phyloP scores from a whole-genome alignment of 805 yeast species.

The Candida pseudoglaebosa region DNA sequence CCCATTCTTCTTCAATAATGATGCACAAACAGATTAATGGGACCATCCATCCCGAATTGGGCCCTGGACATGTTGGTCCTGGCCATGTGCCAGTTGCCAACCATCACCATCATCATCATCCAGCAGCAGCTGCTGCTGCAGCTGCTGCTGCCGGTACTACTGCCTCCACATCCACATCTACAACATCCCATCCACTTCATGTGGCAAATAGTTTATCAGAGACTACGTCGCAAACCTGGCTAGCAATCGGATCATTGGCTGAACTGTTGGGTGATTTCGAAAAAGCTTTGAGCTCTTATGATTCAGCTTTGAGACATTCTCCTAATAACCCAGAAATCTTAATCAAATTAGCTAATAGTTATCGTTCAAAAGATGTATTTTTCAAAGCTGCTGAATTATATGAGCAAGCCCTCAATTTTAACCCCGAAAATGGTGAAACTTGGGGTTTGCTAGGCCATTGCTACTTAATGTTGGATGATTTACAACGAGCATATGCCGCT shows the following conservation, averaged over 20 bases:
- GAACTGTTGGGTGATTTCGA: conserved; percentile 86
- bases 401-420: conserved; percentile 76
- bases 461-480: conserved; percentile 92
- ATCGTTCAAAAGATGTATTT: conserved; percentile 84
- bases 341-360: conserved; percentile 81
- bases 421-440: conserved; percentile 89
- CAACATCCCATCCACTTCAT: conserved; percentile 7
- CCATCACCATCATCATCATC: conserved; percentile 1
- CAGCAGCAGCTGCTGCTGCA: conserved; percentile 2
- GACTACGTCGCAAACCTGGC: conserved; percentile 81
- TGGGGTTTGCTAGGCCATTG: conserved; percentile 98
- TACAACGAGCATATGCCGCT: conserved; percentile 92
- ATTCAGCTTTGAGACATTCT: conserved; percentile 78
- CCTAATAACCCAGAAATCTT: conserved; percentile 85
- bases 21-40: conserved; percentile 6
- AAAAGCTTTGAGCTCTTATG: conserved; percentile 84
- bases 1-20: background rate
- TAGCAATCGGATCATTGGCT: conserved; percentile 84
- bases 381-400: conserved; percentile 93
- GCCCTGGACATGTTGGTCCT: background rate
- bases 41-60: conserved; percentile 1
- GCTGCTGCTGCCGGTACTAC: conserved; percentile 2
- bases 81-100: background rate
- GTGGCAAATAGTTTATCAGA: conserved; percentile 24
- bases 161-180: conserved; percentile 2